Evolutionary conservation across 1,284 basidiomycete species (phyloP).

Genomic region (Lentinula novae-zelandiae): DNA sequence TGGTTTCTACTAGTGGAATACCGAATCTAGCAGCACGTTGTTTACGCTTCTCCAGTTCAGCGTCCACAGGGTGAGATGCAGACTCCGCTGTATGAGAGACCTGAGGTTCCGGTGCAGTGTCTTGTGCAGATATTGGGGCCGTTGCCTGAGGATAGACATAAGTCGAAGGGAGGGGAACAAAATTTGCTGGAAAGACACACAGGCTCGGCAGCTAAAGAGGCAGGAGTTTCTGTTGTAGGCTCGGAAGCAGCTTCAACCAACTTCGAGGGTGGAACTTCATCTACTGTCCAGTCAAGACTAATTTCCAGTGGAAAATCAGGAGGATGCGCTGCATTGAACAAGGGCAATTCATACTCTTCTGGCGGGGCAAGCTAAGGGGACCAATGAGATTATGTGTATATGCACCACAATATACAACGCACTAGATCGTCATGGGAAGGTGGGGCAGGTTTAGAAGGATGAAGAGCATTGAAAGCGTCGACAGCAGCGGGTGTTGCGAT

Average conservation of each 20-base stretch:
- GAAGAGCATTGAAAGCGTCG: conserved; percentile 40
- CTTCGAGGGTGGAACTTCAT: conserved; percentile 21
- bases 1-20: conserved; percentile 53
- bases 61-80: conserved; percentile 27
- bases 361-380: conserved; percentile 37
- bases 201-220: conserved; percentile 7
- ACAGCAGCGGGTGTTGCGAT: conserved; percentile 48
- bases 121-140: conserved; percentile 15
- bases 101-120: conserved; percentile 14
- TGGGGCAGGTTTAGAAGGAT: conserved; percentile 13
- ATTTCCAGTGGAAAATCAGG: conserved; percentile 1
- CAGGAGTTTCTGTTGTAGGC: background rate
- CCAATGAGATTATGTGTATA: background rate
- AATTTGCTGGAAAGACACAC: conserved; percentile 1
- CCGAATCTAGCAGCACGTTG: conserved; percentile 66
- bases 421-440: conserved; percentile 10
- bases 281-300: conserved; percentile 37
- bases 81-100: conserved; percentile 15
- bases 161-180: background rate
- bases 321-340: background rate
- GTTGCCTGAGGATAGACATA: conserved; percentile 2
- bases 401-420: background rate
- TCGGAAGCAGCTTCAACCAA: conserved; percentile 6
- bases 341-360: conserved; percentile 36
- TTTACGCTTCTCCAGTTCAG: conserved; percentile 55